Conservation (phyloP, 176 grass and related monocot genomes). For the Rhynchospora breviuscula region DNA sequence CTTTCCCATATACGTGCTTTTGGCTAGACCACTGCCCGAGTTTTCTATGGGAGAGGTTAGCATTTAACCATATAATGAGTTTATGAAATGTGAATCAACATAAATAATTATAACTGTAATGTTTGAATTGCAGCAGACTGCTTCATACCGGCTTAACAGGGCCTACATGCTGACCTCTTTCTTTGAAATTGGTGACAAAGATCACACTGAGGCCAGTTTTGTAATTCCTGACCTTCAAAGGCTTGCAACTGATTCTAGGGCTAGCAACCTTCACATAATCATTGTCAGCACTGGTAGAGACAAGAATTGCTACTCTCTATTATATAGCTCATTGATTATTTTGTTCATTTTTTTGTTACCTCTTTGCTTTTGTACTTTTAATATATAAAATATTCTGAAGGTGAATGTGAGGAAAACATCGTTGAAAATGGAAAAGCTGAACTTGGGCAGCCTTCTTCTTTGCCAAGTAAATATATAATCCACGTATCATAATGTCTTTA, state of each 20-base stretch:
- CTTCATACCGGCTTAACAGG: constrained; percentile 45
- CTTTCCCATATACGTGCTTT: constrained; percentile 72
- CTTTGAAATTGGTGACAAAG: constrained; percentile 45
- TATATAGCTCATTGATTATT: constrained; percentile 16
- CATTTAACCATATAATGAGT: background rate
- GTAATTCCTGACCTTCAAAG: constrained; percentile 57
- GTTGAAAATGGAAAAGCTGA: constrained; percentile 17
- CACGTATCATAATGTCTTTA: background rate
- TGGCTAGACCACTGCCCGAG: constrained; percentile 46
- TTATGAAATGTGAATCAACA: constrained; percentile 9
- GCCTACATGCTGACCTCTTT: constrained; percentile 53
- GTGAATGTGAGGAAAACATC: constrained; percentile 14
- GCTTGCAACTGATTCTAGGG: constrained; percentile 43
- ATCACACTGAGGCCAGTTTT: constrained; percentile 66
- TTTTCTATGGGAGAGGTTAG: constrained; percentile 46
- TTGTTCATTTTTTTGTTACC: constrained; percentile 4
- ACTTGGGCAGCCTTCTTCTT: constrained; percentile 7
- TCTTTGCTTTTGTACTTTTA: constrained; percentile 11
- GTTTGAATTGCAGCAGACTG: constrained; percentile 44
- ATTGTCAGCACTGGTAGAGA: constrained; percentile 60
- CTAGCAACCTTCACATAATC: constrained; percentile 67
- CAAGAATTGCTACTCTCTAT: background rate
- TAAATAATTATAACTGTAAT: background rate
- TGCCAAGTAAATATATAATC: constrained; percentile 20
- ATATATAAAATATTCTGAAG: constrained; percentile 24